Conservation (phyloP, 768 basidiomycete species). For the Lactifluus rugatus region DNA sequence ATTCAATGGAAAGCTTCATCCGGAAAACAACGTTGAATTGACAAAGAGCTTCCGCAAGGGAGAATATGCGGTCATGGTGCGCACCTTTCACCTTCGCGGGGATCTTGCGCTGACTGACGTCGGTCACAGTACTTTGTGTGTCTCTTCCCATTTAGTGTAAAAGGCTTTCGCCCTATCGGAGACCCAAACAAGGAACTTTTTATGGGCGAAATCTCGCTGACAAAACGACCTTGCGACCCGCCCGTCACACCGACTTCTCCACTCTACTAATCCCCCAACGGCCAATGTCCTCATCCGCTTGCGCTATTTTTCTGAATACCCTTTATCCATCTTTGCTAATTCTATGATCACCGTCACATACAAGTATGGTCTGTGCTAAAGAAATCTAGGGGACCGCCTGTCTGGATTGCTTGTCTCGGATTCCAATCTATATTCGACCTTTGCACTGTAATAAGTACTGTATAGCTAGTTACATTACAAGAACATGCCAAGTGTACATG, state of each 20-base stretch:
- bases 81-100: not conserved
- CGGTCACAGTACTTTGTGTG: not conserved
- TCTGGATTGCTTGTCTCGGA: not conserved
- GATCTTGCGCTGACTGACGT: not conserved
- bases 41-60: not conserved
- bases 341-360: not conserved
- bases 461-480: not conserved
- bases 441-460: too few relatives aligned
- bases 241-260: not conserved
- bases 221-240: not conserved
- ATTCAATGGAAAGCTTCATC: conserved; percentile 1
- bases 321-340: not conserved
- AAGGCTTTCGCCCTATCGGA: not conserved
- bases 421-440: not conserved
- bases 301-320: not conserved
- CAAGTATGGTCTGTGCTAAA: not conserved
- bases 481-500: not conserved
- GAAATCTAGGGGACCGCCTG: not conserved
- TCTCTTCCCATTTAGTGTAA: not conserved
- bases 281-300: not conserved
- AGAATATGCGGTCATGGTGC: conserved; percentile 8
- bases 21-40: not conserved
- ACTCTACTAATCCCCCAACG: not conserved
- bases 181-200: not conserved
- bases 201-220: conserved; percentile 2